These are phyloP conservation scores for Paraurostyla sp. DNA, from an alignment of 73 alveolate genomes.

Conservation along the genomic window DNA sequence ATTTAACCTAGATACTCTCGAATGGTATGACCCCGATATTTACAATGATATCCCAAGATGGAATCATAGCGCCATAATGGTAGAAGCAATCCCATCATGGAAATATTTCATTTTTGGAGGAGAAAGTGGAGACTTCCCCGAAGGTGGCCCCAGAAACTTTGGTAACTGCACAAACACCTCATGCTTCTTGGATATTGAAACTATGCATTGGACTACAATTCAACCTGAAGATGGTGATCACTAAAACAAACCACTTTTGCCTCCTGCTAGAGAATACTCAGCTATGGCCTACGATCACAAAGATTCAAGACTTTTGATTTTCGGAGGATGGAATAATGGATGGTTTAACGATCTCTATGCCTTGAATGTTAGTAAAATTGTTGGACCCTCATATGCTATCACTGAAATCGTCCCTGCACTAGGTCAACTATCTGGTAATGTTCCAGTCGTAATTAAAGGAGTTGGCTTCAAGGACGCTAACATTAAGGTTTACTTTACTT, in stretches of 20 bases:
- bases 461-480: constrained; percentile 91
- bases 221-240: constrained; percentile 86
- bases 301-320: constrained; percentile 91
- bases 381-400: constrained; percentile 99
- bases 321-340: constrained; percentile 99
- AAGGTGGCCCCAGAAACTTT: constrained; percentile 96
- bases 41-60: constrained; percentile 98
- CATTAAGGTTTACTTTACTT: constrained; percentile 92
- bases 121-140: constrained; percentile 96
- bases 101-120: constrained; percentile 99
- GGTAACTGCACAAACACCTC: constrained; percentile 81
- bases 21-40: constrained; percentile 97
- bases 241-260: constrained; percentile 75
- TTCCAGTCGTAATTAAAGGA: constrained; percentile 83
- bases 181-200: constrained; percentile 87
- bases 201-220: constrained; percentile 85
- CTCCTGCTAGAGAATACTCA: constrained; percentile 97
- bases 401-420: constrained; percentile 94
- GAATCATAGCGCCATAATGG: constrained; percentile 97
- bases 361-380: constrained; percentile 96
- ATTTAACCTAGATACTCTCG: constrained; percentile 90
- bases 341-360: constrained; percentile 98
- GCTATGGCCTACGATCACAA: constrained; percentile 97
- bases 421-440: constrained; percentile 98
- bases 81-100: constrained; percentile 98